Conservation (phyloP, 169 alveolate species). For the Plasmodium inui region DNA sequence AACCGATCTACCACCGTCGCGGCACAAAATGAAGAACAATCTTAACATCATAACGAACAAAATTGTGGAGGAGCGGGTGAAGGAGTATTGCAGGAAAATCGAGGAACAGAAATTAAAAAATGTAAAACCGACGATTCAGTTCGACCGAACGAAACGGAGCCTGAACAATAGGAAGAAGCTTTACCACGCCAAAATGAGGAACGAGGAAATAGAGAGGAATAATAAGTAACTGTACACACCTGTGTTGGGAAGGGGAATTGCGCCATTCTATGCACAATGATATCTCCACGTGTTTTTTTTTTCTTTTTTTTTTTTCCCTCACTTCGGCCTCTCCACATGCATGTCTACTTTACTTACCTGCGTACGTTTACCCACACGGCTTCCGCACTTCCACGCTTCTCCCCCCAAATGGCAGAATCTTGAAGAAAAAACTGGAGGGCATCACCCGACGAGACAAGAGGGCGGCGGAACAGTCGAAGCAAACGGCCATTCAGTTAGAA, state of each 20-base stretch:
- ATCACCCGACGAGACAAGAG: slow-evolving; percentile 46
- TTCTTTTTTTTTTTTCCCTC: background rate
- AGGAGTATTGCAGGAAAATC: slow-evolving; percentile 42
- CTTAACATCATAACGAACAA: slow-evolving; percentile 33
- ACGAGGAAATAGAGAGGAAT: slow-evolving; percentile 60
- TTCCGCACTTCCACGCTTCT: background rate
- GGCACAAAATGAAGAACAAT: slow-evolving; percentile 53
- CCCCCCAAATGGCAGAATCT: slow-evolving; percentile 14
- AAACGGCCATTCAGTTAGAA: slow-evolving; percentile 6
- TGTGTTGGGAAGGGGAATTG: background rate
- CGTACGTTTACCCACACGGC: no score
- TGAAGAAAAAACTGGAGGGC: slow-evolving; percentile 43
- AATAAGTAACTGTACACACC: slow-evolving; percentile 65
- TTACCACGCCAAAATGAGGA: slow-evolving; percentile 35
- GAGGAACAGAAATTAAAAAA: slow-evolving; percentile 58
- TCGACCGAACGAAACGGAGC: slow-evolving; percentile 14
- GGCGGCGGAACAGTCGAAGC: background rate
- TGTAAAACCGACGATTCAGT: slow-evolving; percentile 35
- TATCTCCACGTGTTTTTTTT: background rate
- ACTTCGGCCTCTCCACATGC: background rate
- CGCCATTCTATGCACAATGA: no score
- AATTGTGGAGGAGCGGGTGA: slow-evolving; percentile 64
- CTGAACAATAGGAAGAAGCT: slow-evolving; percentile 41
- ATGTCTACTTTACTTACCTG: background rate
- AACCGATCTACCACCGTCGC: background rate